A percentile compares a stretch with the other conserved stretches of the same genome.
These are phyloP conservation scores for Phytophthora ohioensis DNA, from an alignment of 352 stramenopile genomes.

Conservation along the genomic window DNA sequence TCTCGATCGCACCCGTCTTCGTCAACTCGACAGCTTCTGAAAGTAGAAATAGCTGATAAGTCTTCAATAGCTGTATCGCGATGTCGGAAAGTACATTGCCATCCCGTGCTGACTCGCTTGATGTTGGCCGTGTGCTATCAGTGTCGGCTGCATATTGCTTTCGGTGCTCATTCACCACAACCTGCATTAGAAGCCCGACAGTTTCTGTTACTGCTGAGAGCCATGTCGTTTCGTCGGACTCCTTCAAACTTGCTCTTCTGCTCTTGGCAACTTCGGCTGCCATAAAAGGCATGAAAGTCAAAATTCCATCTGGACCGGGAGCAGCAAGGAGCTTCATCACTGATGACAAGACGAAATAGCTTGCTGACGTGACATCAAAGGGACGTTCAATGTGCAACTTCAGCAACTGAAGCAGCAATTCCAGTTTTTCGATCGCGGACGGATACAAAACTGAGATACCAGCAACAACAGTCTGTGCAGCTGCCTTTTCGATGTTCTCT, in stretches of 20 bases:
- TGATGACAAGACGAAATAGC: constrained; percentile 63
- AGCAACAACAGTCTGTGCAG: constrained; percentile 70
- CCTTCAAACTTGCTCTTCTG: neutral
- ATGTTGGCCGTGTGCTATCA: constrained; percentile 3
- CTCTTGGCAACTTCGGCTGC: constrained; percentile 7
- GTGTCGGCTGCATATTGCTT: constrained; percentile 20
- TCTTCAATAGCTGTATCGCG: constrained; percentile 68
- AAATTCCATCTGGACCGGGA: constrained; percentile 68
- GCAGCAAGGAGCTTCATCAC: constrained; percentile 62
- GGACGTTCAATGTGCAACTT: constrained; percentile 42
- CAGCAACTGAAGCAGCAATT: constrained; percentile 74
- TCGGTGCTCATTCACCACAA: constrained; percentile 42
- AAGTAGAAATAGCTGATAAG: constrained; percentile 81
- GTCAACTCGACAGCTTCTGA: constrained; percentile 78
- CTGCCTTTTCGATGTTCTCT: constrained; percentile 57
- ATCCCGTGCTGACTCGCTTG: neutral
- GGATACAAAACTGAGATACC: constrained; percentile 75
- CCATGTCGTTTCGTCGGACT: constrained; percentile 22
- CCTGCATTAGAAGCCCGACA: constrained; percentile 46
- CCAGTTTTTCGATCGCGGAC: constrained; percentile 65
- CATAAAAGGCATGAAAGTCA: constrained; percentile 72
- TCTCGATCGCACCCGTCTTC: constrained; percentile 41
- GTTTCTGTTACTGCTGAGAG: constrained; percentile 47
- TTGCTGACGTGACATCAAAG: constrained; percentile 49
- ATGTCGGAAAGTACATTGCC: constrained; percentile 39